A percentile compares a stretch with the other conserved stretches of the same genome.
These are phyloP conservation scores for Lentinula edodes DNA, from an alignment of 768 basidiomycete species.

Conservation along the genomic window DNA sequence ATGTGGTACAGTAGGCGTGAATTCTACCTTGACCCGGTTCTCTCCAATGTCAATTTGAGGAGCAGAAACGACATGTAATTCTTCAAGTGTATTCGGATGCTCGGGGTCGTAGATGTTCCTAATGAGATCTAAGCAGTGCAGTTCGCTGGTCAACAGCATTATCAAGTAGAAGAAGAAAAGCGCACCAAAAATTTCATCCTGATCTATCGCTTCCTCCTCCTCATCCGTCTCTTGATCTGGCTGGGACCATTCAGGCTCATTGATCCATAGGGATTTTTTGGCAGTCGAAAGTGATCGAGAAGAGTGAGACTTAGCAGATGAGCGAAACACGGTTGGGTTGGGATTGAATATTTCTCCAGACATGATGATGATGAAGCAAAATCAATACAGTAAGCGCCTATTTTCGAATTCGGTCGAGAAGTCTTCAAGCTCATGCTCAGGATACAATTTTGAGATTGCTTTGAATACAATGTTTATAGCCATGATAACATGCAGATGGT, in stretches of 20 bases:
- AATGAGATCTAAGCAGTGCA: slow-evolving; percentile 70
- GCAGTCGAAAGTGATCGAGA: slow-evolving; percentile 33
- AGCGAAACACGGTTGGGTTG: slow-evolving; percentile 77
- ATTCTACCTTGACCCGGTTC: slow-evolving; percentile 81
- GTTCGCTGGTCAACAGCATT: neutral
- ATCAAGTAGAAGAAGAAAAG: neutral
- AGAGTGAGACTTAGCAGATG: slow-evolving; percentile 39
- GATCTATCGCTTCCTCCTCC: slow-evolving; percentile 74
- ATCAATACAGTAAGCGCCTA: neutral
- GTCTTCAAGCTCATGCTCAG: neutral
- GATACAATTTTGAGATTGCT: neutral
- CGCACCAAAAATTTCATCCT: slow-evolving; percentile 88
- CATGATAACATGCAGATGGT: neutral
- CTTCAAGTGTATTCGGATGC: slow-evolving; percentile 90
- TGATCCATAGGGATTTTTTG: slow-evolving; percentile 58
- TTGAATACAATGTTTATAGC: neutral
- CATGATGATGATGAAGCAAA: slow-evolving; percentile 26
- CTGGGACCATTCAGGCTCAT: slow-evolving; percentile 36
- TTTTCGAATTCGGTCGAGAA: neutral
- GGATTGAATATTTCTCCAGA: slow-evolving; percentile 72
- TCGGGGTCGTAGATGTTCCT: slow-evolving; percentile 93
- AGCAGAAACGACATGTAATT: slow-evolving; percentile 90
- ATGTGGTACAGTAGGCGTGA: slow-evolving; percentile 96
- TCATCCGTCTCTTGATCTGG: slow-evolving; percentile 29
- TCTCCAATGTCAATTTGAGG: slow-evolving; percentile 62